Evolutionary conservation across 257 asterid genomes (phyloP).

Genomic region (Fraxinus americana): DNA sequence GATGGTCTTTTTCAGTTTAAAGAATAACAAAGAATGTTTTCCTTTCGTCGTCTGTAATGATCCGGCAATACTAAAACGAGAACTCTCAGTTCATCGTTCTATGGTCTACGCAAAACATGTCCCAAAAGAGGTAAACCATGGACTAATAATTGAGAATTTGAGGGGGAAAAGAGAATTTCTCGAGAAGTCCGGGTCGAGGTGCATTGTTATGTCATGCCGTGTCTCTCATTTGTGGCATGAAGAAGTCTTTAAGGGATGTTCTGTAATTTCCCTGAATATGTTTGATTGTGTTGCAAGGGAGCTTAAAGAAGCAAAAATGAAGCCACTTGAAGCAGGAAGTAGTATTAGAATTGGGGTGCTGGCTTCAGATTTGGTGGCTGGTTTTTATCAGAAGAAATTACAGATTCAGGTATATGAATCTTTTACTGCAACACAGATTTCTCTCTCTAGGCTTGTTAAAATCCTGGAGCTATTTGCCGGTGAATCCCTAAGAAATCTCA

Average conservation of each 20-base stretch:
- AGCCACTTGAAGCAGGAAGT: constrained; percentile 32
- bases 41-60: constrained; percentile 33
- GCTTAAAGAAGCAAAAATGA: constrained; percentile 30
- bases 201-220: constrained; percentile 38
- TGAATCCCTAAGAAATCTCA: no score
- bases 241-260: constrained; percentile 27
- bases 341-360: constrained; percentile 29
- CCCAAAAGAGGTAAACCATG: not conserved
- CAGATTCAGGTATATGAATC: constrained; percentile 26
- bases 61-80: constrained; percentile 10
- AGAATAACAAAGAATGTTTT: constrained; percentile 12
- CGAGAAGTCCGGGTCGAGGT: constrained; percentile 31
- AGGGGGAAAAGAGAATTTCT: constrained; percentile 29
- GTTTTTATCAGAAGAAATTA: constrained; percentile 27
- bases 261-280: constrained; percentile 23
- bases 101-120: not conserved
- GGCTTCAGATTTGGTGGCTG: constrained; percentile 17
- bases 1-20: constrained; percentile 28
- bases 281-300: constrained; percentile 34
- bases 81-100: not conserved
- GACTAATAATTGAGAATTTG: constrained; percentile 24
- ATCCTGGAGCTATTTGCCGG: no score
- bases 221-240: constrained; percentile 25
- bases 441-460: no score
- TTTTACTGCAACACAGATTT: no score